Evolutionary conservation across 345 rosid species (phyloP).

Genomic region (Aquilaria sinensis): DNA sequence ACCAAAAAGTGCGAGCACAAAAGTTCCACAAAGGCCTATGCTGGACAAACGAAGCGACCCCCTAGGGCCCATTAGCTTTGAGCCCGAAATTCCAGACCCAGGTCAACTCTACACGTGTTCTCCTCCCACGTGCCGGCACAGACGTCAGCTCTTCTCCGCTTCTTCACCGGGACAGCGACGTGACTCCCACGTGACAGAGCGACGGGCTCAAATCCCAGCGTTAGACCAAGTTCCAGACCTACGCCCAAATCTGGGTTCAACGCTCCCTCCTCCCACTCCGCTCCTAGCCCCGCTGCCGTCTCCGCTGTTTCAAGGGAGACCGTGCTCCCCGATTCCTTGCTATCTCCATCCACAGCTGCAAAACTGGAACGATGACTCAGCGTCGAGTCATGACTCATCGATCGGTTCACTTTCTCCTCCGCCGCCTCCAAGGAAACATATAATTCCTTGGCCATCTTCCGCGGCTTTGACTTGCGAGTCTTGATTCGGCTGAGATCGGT

Average conservation of each 20-base stretch:
- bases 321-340: slow-evolving; percentile 59
- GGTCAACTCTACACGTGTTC: slow-evolving; percentile 39
- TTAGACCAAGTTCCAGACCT: slow-evolving; percentile 39
- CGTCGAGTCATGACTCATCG: slow-evolving; percentile 80
- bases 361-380: slow-evolving; percentile 85
- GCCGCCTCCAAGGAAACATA: not conserved
- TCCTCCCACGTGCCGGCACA: slow-evolving; percentile 11
- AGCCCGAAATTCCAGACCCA: slow-evolving; percentile 36
- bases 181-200: slow-evolving; percentile 24
- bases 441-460: slow-evolving; percentile 1
- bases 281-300: slow-evolving; percentile 23
- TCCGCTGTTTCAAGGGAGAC: slow-evolving; percentile 58
- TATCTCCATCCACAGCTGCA: slow-evolving; percentile 52
- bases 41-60: too few species aligned
- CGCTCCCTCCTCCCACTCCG: slow-evolving; percentile 19
- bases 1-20: too few species aligned
- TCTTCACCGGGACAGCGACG: slow-evolving; percentile 53
- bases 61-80: not conserved
- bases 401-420: slow-evolving; percentile 35
- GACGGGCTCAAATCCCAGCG: slow-evolving; percentile 39
- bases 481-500: slow-evolving; percentile 29
- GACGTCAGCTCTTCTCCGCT: slow-evolving; percentile 22
- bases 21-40: too few species aligned
- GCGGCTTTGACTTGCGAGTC: slow-evolving; percentile 34
- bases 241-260: too few species aligned